A percentile compares a stretch with the other conserved stretches of the same genome.
These are phyloP conservation scores for Lotmaria passim DNA, from an alignment of 208 protist genomes.

Conservation along the genomic window DNA sequence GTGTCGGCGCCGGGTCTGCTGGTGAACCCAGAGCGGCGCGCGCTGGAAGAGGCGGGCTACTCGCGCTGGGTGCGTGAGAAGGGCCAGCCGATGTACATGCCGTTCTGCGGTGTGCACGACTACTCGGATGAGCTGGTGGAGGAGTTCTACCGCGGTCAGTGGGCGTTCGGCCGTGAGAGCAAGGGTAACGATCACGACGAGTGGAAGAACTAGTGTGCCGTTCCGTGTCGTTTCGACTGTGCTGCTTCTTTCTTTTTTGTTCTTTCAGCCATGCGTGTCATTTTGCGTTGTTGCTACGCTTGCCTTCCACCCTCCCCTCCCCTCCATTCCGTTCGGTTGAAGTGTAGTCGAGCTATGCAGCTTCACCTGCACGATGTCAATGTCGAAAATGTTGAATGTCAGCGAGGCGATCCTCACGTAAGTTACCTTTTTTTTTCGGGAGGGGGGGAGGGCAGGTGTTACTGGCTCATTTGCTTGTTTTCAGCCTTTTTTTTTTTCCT, in stretches of 20 bases:
- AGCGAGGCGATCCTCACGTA: too few species aligned
- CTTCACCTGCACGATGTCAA: too few species aligned
- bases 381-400: too few species aligned
- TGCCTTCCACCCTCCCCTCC: too few species aligned
- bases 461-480: too few species aligned
- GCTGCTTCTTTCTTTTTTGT: conserved; percentile 8
- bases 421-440: too few species aligned
- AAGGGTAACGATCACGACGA: conserved; percentile 92
- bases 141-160: conserved; percentile 91
- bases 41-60: conserved; percentile 85
- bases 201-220: conserved; percentile 69
- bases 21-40: conserved; percentile 79
- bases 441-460: too few species aligned
- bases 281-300: too few species aligned
- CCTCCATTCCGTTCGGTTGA: too few species aligned
- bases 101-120: conserved; percentile 89
- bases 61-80: conserved; percentile 87
- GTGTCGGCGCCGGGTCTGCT: conserved; percentile 69
- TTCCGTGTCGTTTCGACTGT: not conserved
- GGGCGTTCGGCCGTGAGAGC: conserved; percentile 81
- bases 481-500: conserved; percentile 24
- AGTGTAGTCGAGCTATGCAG: too few species aligned
- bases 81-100: conserved; percentile 86
- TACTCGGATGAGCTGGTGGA: conserved; percentile 90
- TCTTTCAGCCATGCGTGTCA: not conserved